A percentile compares a stretch with the other conserved stretches of the same genome.
Conservation (phyloP, 1,139 yeast species). For the Pneumocystis wakefieldiae region DNA sequence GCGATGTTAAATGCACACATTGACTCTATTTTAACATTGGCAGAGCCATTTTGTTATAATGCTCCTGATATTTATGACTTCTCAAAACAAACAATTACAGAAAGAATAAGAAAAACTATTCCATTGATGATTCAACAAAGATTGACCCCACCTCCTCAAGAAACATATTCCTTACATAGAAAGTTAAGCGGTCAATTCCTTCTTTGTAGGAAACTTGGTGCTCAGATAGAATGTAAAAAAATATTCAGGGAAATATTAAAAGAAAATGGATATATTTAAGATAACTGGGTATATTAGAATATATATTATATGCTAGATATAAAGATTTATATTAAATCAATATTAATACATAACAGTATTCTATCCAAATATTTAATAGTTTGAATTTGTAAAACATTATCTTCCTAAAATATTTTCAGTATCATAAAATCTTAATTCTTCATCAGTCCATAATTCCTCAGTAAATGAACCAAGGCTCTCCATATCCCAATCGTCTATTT, state of each 20-base stretch:
- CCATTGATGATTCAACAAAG: slow-evolving; percentile 83
- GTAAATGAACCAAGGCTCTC: not conserved
- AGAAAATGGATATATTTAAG: not conserved
- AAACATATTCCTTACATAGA: slow-evolving; percentile 86
- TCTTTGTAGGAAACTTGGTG: slow-evolving; percentile 72
- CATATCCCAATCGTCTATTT: slow-evolving; percentile 57
- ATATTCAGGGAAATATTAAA: slow-evolving; percentile 60
- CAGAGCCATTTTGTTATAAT: slow-evolving; percentile 65
- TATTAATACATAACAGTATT: too few relatives aligned
- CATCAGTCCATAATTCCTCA: not conserved
- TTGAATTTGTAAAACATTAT: too few relatives aligned
- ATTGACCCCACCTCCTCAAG: slow-evolving; percentile 94
- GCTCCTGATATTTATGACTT: slow-evolving; percentile 48
- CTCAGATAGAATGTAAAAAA: slow-evolving; percentile 67
- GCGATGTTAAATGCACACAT: slow-evolving; percentile 86
- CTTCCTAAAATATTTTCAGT: not conserved
- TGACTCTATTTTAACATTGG: slow-evolving; percentile 76
- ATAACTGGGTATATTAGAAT: not conserved
- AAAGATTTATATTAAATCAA: not conserved
- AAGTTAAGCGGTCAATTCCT: slow-evolving; percentile 88
- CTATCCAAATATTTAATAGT: too few relatives aligned
- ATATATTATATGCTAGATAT: not conserved
- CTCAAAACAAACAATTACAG: slow-evolving; percentile 76
- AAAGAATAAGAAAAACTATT: slow-evolving; percentile 73
- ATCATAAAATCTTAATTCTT: not conserved